phyloP scores from a whole-genome alignment of 2,329 filamentous ascomycete species.

The Fusarium napiforme region DNA sequence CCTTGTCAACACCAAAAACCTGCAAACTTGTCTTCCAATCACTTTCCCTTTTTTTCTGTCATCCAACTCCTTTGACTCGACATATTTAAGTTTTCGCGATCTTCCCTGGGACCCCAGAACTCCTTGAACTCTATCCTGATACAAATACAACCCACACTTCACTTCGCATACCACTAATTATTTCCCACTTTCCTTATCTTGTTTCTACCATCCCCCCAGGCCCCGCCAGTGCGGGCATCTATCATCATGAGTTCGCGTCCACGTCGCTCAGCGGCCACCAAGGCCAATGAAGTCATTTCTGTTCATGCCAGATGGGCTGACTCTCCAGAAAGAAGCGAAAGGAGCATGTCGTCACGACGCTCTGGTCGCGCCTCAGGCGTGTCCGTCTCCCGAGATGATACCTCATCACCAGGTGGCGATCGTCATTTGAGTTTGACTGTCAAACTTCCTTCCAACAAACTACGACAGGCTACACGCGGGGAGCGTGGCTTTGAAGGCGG shows the following conservation, averaged over 20 bases:
- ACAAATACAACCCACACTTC: constrained; percentile 4
- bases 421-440: constrained; percentile 59
- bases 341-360: constrained; percentile 64
- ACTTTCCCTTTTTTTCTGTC: constrained; percentile 1
- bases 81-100: constrained; percentile 3
- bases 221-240: constrained; percentile 38
- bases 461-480: constrained; percentile 61
- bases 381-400: constrained; percentile 57
- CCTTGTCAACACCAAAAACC: constrained; percentile 29
- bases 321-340: constrained; percentile 51
- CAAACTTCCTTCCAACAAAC: constrained; percentile 63
- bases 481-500: constrained; percentile 56
- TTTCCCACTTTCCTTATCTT: constrained; percentile 10
- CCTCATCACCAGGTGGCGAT: constrained; percentile 59
- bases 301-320: constrained; percentile 56
- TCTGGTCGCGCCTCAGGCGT: constrained; percentile 59
- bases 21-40: constrained; percentile 7
- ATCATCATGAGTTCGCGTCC: constrained; percentile 60
- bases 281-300: constrained; percentile 57
- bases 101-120: neutral
- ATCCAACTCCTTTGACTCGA: constrained; percentile 5
- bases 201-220: neutral
- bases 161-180: neutral
- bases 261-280: constrained; percentile 56
- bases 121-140: neutral